phyloP scores from a whole-genome alignment of 208 protist species.

The Endotrypanum monterogeii region DNA sequence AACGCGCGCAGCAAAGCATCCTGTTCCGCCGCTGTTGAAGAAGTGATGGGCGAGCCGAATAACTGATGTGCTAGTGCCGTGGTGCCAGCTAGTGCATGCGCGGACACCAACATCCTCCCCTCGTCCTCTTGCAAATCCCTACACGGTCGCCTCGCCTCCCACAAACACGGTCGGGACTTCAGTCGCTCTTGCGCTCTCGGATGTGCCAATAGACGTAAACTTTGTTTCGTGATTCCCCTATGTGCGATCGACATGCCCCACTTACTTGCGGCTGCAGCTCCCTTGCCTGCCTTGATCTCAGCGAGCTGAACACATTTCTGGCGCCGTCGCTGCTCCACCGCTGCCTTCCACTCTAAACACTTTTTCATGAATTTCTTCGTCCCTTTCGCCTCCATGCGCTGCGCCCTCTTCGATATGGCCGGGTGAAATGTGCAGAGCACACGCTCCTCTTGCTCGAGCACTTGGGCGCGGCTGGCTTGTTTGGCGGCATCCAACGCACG shows the following conservation, averaged over 20 bases:
- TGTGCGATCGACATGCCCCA: constrained; percentile 13
- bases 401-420: constrained; percentile 32
- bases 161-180: constrained; percentile 29
- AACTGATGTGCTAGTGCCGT: background rate
- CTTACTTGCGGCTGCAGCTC: constrained; percentile 16
- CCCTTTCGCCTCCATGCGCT: constrained; percentile 38
- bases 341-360: constrained; percentile 62
- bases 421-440: constrained; percentile 59
- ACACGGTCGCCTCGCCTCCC: constrained; percentile 20
- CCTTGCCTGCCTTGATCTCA: constrained; percentile 22
- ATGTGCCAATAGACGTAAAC: constrained; percentile 24
- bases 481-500: constrained; percentile 9
- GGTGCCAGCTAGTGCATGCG: background rate
- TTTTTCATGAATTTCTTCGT: constrained; percentile 56
- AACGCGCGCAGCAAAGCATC: constrained; percentile 25
- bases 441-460: constrained; percentile 32
- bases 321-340: constrained; percentile 25
- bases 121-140: background rate
- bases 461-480: constrained; percentile 16
- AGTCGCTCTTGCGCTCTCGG: constrained; percentile 27
- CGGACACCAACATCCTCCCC: background rate
- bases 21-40: constrained; percentile 26
- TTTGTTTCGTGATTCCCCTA: constrained; percentile 15
- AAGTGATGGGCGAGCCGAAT: constrained; percentile 29
- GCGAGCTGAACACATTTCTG: constrained; percentile 42